Base-by-base conservation (phyloP, 2,329 filamentous ascomycete genomes). In the Microdochium trichocladiopsis region DNA sequence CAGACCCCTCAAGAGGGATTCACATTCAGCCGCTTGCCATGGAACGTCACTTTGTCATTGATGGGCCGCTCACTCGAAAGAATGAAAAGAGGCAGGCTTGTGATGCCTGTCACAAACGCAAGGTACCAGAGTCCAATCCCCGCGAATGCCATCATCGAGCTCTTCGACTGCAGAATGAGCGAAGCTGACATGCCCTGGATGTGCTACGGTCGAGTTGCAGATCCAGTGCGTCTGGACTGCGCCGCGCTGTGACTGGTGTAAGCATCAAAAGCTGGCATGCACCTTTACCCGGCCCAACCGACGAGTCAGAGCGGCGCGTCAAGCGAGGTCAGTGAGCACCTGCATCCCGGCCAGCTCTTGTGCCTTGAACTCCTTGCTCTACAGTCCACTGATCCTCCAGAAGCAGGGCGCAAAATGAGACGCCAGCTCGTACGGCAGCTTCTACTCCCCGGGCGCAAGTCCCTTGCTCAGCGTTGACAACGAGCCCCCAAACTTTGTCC, bases 241-340 rank as follows among this genome's bases (percentile, higher is more conserved):
- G 10, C 70, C 72, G 3, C 65, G 68, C 49, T 78, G 75, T 62
- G 73, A 78, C 59, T 78, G 75, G 74, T 78, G 75, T 58, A 67
- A 65, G 49, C 73, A 77, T 59, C 75, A 77, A 56, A 62, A 68
- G 51, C 65, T 74, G 21, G 59, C 67, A 18, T 79, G 76, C 60
- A 77, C 73, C 8, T 78, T 76, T 58, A 66, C 50, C 48, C 70
- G 49, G 47, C 59, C 50, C 50, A 51, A 25, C 56, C 25, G 22
- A 10, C 50, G 62, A 63, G 9, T 68, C 70, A 10, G 69, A 70
- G 18, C 64, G 12, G 41, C 41, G 18, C n/a, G 18, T 23, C 18
- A 9, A 8, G 16, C 28, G 14, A 31, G 14, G 28, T 31, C 28
- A 31, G 28, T 31, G 8, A 31, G 14, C 8, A 8, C 28, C 14